These are phyloP conservation scores for Hansenula lynferdii DNA, from an alignment of 1,139 yeast species.

Conservation along the genomic window DNA sequence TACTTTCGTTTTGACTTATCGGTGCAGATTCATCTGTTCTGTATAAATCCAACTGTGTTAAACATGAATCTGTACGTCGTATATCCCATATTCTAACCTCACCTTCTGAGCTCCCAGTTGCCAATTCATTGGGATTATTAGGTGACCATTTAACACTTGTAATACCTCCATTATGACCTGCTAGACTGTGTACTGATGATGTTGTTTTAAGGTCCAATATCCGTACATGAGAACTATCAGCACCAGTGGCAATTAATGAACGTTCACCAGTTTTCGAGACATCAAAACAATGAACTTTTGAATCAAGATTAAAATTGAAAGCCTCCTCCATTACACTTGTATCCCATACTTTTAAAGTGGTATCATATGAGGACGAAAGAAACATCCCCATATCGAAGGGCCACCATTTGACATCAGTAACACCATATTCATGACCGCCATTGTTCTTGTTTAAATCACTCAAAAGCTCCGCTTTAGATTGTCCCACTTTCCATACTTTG, in stretches of 20 bases:
- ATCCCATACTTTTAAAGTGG: constrained; percentile 78
- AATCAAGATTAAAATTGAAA: constrained; percentile 50
- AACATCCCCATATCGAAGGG: constrained; percentile 85
- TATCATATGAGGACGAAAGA: constrained; percentile 77
- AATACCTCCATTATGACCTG: constrained; percentile 61
- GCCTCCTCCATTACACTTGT: constrained; percentile 59
- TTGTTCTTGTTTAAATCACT: constrained; percentile 22
- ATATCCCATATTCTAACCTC: constrained; percentile 72
- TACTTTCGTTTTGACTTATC: constrained; percentile 23
- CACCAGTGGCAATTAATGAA: constrained; percentile 62
- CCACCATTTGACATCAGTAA: constrained; percentile 83
- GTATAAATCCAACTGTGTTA: constrained; percentile 48
- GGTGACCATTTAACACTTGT: constrained; percentile 80
- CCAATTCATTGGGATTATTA: constrained; percentile 23
- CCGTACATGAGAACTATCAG: constrained; percentile 66
- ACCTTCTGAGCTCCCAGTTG: constrained; percentile 29
- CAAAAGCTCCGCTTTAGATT: constrained; percentile 16
- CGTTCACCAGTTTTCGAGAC: constrained; percentile 33
- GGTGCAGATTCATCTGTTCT: constrained; percentile 27
- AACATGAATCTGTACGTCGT: constrained; percentile 59
- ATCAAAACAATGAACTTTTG: constrained; percentile 54
- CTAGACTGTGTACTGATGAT: constrained; percentile 63
- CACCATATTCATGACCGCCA: constrained; percentile 58
- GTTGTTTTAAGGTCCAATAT: constrained; percentile 69
- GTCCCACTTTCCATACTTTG: constrained; percentile 44